phyloP scores from a whole-genome alignment of 169 alveolate species.

The Cryptosporidium ubiquitum region DNA sequence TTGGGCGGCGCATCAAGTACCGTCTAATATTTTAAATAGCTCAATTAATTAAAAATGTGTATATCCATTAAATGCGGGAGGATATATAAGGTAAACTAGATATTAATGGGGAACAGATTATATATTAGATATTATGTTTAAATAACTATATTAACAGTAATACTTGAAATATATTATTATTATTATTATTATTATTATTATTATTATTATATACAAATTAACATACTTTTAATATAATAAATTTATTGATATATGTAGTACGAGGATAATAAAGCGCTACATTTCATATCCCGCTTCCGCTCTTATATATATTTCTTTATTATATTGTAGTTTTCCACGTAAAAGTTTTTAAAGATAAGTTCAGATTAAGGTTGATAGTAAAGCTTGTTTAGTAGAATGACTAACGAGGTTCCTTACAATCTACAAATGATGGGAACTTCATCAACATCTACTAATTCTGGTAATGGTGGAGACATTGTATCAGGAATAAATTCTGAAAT shows the following conservation, averaged over 20 bases:
- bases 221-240: not conserved
- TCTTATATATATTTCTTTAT: slow-evolving; percentile 1
- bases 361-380: slow-evolving; percentile 18
- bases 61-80: not conserved
- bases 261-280: slow-evolving; percentile 32
- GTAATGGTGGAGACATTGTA: slow-evolving; percentile 66
- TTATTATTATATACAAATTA: not conserved
- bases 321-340: slow-evolving; percentile 70
- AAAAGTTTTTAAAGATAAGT: slow-evolving; percentile 15
- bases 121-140: slow-evolving; percentile 5
- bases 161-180: not conserved
- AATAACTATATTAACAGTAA: not conserved
- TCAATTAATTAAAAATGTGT: not conserved
- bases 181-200: not conserved
- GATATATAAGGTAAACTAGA: slow-evolving; percentile 8
- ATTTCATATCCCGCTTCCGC: slow-evolving; percentile 74
- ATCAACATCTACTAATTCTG: slow-evolving; percentile 67
- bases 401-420: slow-evolving; percentile 68
- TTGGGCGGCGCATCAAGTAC: not conserved
- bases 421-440: slow-evolving; percentile 65
- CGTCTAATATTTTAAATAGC: slow-evolving; percentile 1
- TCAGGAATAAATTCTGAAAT: slow-evolving; percentile 40
- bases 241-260: not conserved
- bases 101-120: slow-evolving; percentile 14
- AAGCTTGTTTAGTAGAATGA: slow-evolving; percentile 52